Conservation (phyloP, 495 filamentous ascomycete genomes). For the Cladorrhinum samala region DNA sequence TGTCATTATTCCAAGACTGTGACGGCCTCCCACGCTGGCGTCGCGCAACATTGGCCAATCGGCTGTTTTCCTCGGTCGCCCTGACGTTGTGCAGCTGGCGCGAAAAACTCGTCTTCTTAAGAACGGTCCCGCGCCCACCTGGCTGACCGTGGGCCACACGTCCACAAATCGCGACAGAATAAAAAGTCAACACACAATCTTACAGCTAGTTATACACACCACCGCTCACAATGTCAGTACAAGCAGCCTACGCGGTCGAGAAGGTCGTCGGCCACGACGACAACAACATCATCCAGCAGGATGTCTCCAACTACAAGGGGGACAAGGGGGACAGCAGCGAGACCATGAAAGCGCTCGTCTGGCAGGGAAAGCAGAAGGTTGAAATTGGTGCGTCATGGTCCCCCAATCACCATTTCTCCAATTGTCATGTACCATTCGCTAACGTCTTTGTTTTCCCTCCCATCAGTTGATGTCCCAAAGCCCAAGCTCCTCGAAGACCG, state of each 20-base stretch:
- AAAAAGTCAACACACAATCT: not conserved
- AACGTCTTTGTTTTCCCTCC: slow-evolving; percentile 7
- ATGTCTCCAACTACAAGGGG: slow-evolving; percentile 48
- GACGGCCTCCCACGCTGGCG: not conserved
- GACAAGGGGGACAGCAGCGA: slow-evolving; percentile 38
- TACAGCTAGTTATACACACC: not conserved
- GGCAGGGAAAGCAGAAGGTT: slow-evolving; percentile 66
- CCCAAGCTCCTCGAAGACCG: slow-evolving; percentile 63
- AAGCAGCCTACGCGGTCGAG: slow-evolving; percentile 60
- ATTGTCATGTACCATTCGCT: too few species aligned
- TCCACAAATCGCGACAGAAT: not conserved
- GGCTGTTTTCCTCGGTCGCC: not conserved
- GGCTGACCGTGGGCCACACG: too few species aligned
- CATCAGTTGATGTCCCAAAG: slow-evolving; percentile 57
- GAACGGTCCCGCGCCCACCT: too few species aligned
- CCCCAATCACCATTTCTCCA: not conserved
- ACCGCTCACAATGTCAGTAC: slow-evolving; percentile 51
- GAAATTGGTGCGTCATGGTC: slow-evolving; percentile 37
- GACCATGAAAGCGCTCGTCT: slow-evolving; percentile 67
- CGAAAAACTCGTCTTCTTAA: too few species aligned
- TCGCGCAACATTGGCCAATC: not conserved
- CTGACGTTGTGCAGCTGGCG: not conserved
- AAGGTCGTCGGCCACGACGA: slow-evolving; percentile 58
- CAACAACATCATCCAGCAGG: slow-evolving; percentile 50
- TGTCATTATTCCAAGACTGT: not conserved